Conservation (phyloP, 352 stramenopile species). For the Saprolegnia diclina region DNA sequence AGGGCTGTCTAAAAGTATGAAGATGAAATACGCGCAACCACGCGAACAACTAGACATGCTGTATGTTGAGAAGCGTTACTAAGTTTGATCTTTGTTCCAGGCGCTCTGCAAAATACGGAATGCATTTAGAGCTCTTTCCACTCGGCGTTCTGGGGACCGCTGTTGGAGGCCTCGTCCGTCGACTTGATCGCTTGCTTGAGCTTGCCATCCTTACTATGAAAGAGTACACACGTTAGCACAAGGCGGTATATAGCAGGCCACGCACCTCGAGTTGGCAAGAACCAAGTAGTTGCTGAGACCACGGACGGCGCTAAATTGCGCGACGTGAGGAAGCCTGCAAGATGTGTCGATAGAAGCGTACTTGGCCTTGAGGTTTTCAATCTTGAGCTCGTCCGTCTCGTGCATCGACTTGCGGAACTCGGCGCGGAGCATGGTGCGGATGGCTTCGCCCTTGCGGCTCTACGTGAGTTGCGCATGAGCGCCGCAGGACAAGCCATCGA, state of each 20-base stretch:
- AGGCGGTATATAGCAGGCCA: not conserved
- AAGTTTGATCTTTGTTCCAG: too few species aligned
- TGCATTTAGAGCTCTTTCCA: conserved; percentile 68
- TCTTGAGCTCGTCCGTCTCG: conserved; percentile 77
- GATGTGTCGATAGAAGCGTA: conserved; percentile 25
- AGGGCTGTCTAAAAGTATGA: too few species aligned
- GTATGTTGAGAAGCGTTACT: too few species aligned
- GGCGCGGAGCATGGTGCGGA: conserved; percentile 57
- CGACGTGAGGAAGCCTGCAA: conserved; percentile 11
- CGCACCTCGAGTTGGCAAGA: conserved; percentile 78
- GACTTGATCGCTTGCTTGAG: conserved; percentile 75
- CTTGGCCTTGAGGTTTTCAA: conserved; percentile 80
- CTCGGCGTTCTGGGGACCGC: conserved; percentile 60
- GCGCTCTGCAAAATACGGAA: too few species aligned
- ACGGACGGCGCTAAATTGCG: conserved; percentile 52
- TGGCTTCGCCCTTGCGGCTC: conserved; percentile 80
- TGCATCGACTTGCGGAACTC: conserved; percentile 74
- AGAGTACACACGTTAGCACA: not conserved
- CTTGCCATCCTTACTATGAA: conserved; percentile 77
- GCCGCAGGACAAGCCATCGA: not conserved
- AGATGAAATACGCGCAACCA: too few species aligned
- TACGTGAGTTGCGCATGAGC: conserved; percentile 28
- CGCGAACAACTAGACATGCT: too few species aligned
- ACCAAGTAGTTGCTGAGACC: conserved; percentile 85
- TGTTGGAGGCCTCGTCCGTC: conserved; percentile 31